Base-by-base conservation (phyloP, 73 alveolate species). In the Diophrys appendiculata region DNA sequence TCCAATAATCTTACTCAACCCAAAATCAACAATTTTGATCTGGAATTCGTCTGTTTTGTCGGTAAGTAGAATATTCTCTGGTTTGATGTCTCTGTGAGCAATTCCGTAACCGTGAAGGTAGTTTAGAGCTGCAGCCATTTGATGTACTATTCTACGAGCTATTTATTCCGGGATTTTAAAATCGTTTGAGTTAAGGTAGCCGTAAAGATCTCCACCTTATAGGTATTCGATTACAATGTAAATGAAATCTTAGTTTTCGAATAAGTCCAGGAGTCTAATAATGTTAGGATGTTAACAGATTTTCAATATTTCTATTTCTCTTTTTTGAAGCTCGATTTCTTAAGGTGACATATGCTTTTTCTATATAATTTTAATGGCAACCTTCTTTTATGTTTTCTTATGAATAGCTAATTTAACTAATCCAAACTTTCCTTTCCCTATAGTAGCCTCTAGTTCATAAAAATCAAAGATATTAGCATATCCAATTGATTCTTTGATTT, bases 241-340 rank as follows among this genome's bases (percentile, higher is more conserved):
- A 30, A 92, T 32, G 72, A 80, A 86, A 52, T 81, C 93, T 54
- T 71, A 54, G 26, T 91, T 95, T 76, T 95, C 99, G 43, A 90
- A 92, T 26, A 89, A 76, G 64, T 95, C 98, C 56, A 92, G 75
- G 53, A 95, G 88, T 76, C 80, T 81, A 14, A 95, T 89, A 52
- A 95, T 92, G 76, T 92, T 84, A 43, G 97, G 97, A 86, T 94
- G 97, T 76, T 91, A 92, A 55, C 98, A 94, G 43, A 94, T 92
- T 84, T 95, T 92, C 54, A 95, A 87, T 43, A 92, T 91, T 69
- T 93, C 97, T 30, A 92, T 87, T 81, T 95, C 99, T 69, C 95
- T 74, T 70, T 85, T 85, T 1, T 80, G 81, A 24, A 85, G 34
- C 68, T 85, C 92, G 22, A 33, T 24, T 27, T 85, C 92, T 72